These are phyloP conservation scores for Terana coerulea DNA, from an alignment of 768 basidiomycete genomes.

Conservation along the genomic window DNA sequence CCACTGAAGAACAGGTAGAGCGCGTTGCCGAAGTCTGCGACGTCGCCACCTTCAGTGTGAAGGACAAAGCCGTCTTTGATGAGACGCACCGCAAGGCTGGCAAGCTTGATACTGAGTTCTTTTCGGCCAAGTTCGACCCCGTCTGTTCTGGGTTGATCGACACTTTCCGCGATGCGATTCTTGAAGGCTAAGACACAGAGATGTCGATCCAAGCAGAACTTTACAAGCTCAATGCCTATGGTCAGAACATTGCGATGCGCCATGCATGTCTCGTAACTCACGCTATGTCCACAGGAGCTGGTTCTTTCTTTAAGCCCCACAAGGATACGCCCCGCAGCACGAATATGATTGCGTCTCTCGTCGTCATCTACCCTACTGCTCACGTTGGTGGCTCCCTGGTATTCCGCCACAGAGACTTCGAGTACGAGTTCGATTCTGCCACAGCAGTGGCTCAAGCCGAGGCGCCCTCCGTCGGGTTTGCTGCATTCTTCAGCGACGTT, in stretches of 20 bases:
- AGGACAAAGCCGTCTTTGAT: slow-evolving; percentile 18
- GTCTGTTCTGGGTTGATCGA: slow-evolving; percentile 10
- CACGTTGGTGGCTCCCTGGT: slow-evolving; percentile 41
- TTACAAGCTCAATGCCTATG: slow-evolving; percentile 29
- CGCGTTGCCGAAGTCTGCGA: slow-evolving; percentile 14
- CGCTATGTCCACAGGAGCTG: slow-evolving; percentile 14
- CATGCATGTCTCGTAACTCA: background rate
- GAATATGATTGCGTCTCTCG: slow-evolving; percentile 40
- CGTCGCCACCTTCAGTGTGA: slow-evolving; percentile 19
- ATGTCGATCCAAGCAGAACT: slow-evolving; percentile 17
- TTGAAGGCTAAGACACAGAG: slow-evolving; percentile 10
- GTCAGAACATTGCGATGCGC: slow-evolving; percentile 6
- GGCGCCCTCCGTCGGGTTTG: slow-evolving; percentile 26
- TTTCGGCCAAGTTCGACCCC: slow-evolving; percentile 16
- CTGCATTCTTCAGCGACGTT: slow-evolving; percentile 39
- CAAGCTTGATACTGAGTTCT: slow-evolving; percentile 21
- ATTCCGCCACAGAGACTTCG: slow-evolving; percentile 20
- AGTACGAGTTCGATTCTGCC: slow-evolving; percentile 33
- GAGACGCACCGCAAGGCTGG: slow-evolving; percentile 24
- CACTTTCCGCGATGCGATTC: slow-evolving; percentile 5
- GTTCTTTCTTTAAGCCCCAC: slow-evolving; percentile 26
- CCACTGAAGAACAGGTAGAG: background rate
- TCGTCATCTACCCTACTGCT: slow-evolving; percentile 40
- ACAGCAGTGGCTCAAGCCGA: background rate
- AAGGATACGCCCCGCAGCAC: slow-evolving; percentile 21